Evolutionary conservation across 352 stramenopile genomes (phyloP).

Genomic region (Globisporangium apiculatum): DNA sequence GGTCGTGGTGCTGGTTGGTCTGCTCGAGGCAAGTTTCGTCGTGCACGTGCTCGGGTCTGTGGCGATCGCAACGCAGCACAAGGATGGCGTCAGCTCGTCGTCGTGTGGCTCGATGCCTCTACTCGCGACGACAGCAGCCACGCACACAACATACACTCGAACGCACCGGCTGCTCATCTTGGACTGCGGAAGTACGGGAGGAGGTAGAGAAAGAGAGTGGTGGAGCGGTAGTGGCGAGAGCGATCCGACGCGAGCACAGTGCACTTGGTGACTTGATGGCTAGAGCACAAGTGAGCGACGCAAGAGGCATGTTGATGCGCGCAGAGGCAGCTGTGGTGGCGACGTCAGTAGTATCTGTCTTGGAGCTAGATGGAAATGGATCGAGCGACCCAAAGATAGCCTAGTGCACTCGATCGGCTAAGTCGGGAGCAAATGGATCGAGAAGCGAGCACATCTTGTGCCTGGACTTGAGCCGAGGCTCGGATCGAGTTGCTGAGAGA

Average conservation of each 20-base stretch:
- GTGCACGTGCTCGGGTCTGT: slow-evolving; percentile 8
- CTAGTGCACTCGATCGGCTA: too few species aligned
- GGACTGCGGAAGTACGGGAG: background rate
- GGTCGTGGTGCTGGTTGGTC: slow-evolving; percentile 7
- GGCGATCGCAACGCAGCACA: background rate
- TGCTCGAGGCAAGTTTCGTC: slow-evolving; percentile 3
- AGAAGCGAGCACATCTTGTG: too few species aligned
- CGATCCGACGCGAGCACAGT: background rate
- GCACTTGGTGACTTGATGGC: background rate
- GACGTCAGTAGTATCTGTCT: too few species aligned
- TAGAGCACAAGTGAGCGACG: slow-evolving; percentile 2
- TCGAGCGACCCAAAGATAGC: too few species aligned
- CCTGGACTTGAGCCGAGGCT: too few species aligned
- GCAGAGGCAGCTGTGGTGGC: too few species aligned
- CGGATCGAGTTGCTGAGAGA: too few species aligned
- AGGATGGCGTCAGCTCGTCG: background rate
- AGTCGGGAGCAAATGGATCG: too few species aligned
- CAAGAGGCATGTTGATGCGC: too few species aligned
- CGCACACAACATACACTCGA: background rate
- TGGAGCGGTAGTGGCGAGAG: background rate
- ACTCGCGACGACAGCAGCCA: too few species aligned
- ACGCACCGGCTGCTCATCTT: background rate
- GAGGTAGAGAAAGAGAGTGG: background rate
- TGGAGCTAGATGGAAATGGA: too few species aligned
- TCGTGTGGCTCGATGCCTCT: too few species aligned